Base-by-base conservation (phyloP, 495 filamentous ascomycete genomes). In the Annulohypoxylon maeteangense region DNA sequence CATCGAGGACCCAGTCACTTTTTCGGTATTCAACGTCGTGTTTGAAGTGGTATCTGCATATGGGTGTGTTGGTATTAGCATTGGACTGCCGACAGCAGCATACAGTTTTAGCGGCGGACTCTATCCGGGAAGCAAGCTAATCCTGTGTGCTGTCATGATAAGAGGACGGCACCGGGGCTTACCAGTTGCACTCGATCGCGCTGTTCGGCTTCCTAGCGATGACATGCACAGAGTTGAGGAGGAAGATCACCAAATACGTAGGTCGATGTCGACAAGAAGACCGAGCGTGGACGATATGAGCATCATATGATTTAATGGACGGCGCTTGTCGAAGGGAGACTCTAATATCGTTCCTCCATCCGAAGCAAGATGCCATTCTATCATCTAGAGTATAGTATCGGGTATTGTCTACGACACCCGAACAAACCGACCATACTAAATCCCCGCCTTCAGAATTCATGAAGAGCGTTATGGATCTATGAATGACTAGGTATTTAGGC, bases 21-120 rank as follows among this genome's bases (percentile, higher is more conserved):
- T 88, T 80, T 90, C 88, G 54, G 89, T 93, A 16, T 96, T 96
- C 79, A 95, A 95, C 72, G 86, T 96, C 63, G 83, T 93, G 29
- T 97, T 97, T 75, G 94, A 97, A 71, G 88, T 92, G 20, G 91
- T 96, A 1, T 90, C 87, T 11, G 93, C 87, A 0, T 96, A 97
- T 73, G 92, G 91, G n/a, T 92, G 90, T 73, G 93, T 96, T 4
- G 93, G 94, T 3, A 90, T 97, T 47, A 89, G 85, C 47, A 85
- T 93, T 6, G 93, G 94, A 0, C 79, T 90, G 23, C 91, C 92
- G 0, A 83, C 86, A 42, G 81, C 85, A 44, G 86, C 88, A 8
- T 93, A 91, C 71, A 90, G 88, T 47, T 94, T 96, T 74, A 87
- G 85, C 57, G 92, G 93, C 0, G 83, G 84, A 1, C 95, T 91